Percentiles rank a stretch among this genome's conserved stretches.
phyloP scores from a whole-genome alignment of 2,329 filamentous ascomycete genomes.

The Penicillium sp. region DNA sequence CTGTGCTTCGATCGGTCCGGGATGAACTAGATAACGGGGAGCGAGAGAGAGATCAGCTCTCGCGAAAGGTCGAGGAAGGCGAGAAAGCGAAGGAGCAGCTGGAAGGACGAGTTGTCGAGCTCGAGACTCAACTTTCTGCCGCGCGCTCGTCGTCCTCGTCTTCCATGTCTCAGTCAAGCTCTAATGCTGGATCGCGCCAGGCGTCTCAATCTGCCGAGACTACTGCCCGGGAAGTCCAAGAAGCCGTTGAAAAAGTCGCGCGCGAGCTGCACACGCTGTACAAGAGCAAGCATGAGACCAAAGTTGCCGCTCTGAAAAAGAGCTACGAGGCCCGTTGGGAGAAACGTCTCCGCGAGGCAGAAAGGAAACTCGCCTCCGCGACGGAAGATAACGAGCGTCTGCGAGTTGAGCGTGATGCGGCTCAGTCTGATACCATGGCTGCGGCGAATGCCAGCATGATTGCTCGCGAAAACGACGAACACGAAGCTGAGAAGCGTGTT shows the following conservation, averaged over 20 bases:
- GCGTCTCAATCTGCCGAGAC: constrained; percentile 47
- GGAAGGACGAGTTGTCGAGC: constrained; percentile 48
- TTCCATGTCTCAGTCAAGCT: constrained; percentile 25
- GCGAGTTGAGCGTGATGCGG: constrained; percentile 64
- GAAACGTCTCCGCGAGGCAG: constrained; percentile 80
- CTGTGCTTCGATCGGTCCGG: constrained; percentile 74
- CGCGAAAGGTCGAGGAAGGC: constrained; percentile 72
- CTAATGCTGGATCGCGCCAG: constrained; percentile 32
- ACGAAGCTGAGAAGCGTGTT: constrained; percentile 67
- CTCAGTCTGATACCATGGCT: constrained; percentile 59
- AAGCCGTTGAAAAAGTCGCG: constrained; percentile 87
- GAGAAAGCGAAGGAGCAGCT: constrained; percentile 59
- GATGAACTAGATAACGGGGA: constrained; percentile 78
- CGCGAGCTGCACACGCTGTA: constrained; percentile 89
- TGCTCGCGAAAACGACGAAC: constrained; percentile 56
- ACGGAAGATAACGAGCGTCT: constrained; percentile 73
- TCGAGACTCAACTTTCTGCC: constrained; percentile 49
- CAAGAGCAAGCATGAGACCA: constrained; percentile 96
- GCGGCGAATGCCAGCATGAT: constrained; percentile 49
- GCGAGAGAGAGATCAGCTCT: constrained; percentile 77
- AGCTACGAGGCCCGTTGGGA: constrained; percentile 85
- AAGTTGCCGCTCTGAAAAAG: constrained; percentile 84
- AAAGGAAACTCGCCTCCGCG: constrained; percentile 69
- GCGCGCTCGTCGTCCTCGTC: constrained; percentile 37
- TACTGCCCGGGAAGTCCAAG: constrained; percentile 70